Base-by-base conservation (phyloP, 2,329 filamentous ascomycete genomes). In the Zasmidium citrigriseum region DNA sequence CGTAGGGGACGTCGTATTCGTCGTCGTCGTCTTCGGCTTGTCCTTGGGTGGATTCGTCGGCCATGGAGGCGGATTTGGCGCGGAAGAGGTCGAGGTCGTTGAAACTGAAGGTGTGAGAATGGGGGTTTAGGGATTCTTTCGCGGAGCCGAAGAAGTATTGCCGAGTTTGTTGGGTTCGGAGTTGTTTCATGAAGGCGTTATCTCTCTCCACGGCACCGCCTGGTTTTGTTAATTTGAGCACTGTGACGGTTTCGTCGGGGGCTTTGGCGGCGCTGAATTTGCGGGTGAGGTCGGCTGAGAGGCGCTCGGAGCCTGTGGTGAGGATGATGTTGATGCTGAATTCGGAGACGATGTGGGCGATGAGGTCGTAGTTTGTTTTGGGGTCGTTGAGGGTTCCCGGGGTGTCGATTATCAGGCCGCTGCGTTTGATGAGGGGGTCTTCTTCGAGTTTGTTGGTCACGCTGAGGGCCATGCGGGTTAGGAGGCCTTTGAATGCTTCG, bases 81-180 rank as follows among this genome's bases (percentile, higher is more conserved):
- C 65, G 55, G 73, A 80, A 96, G 46, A 98, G 83, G 1, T 85
- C 82, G 41, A 97, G 73, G 9, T 87, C 85, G 58, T 86, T 82
- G 71, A 92, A 95, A 62, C 91, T 88, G 3, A 96, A 85, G 59
- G 89, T 89, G 68, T 96, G 91, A 5, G 91, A 96, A 67, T 93
- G 89, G 0, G 95, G 95, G 47, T 90, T 95, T 1, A 99, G 80
- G 0, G 90, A 89, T 58, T 89, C 84, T 52, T 71, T 71, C 1
- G 64, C 76, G 62, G 90, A 89, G 10, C 95, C 95, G 72, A 97
- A 99, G 78, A 99, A 99, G 75, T 99, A 99, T 67, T 93, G 89
- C 65, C 89, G 89, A 53, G 97, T 92, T 52, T 89, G 84, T 0
- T 89, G 85, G 68, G 96, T 90, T 46, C 89, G 84, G 4, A 85